Evolutionary conservation across 2,329 filamentous ascomycete genomes (phyloP).

Genomic region (Fusarium sp.): DNA sequence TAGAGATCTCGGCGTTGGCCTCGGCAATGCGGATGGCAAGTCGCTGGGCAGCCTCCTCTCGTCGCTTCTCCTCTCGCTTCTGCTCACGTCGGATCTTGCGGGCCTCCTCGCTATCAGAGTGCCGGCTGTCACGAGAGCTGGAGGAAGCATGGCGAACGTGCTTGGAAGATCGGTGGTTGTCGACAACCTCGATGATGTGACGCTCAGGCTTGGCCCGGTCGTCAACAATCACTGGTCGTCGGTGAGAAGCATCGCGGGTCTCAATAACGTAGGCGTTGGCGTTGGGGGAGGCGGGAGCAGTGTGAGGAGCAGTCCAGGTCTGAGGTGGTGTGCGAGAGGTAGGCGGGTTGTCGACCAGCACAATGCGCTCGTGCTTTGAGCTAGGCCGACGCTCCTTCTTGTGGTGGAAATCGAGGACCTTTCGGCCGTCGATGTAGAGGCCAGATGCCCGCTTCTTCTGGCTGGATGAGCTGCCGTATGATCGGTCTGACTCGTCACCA

Average conservation of each 20-base stretch:
- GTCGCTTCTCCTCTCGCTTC: constrained; percentile 43
- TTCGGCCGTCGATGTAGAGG: constrained; percentile 54
- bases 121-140: constrained; percentile 50
- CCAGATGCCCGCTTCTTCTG: constrained; percentile 50
- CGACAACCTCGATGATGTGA: constrained; percentile 54
- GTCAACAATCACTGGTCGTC: constrained; percentile 54
- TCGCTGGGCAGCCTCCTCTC: constrained; percentile 45
- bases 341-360: constrained; percentile 59
- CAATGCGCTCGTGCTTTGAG: constrained; percentile 54
- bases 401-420: constrained; percentile 50
- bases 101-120: constrained; percentile 47
- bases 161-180: constrained; percentile 45
- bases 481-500: constrained; percentile 53
- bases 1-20: constrained; percentile 58
- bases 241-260: constrained; percentile 38
- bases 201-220: constrained; percentile 47
- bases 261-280: constrained; percentile 43
- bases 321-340: constrained; percentile 62
- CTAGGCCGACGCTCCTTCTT: constrained; percentile 45
- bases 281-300: constrained; percentile 55
- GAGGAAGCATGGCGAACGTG: constrained; percentile 54
- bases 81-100: constrained; percentile 34
- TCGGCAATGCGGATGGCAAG: constrained; percentile 52
- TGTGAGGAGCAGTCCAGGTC: constrained; percentile 53
- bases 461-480: constrained; percentile 48